phyloP scores from a whole-genome alignment of 2,329 filamentous ascomycete genomes.

The Parascedosporium putredinis region DNA sequence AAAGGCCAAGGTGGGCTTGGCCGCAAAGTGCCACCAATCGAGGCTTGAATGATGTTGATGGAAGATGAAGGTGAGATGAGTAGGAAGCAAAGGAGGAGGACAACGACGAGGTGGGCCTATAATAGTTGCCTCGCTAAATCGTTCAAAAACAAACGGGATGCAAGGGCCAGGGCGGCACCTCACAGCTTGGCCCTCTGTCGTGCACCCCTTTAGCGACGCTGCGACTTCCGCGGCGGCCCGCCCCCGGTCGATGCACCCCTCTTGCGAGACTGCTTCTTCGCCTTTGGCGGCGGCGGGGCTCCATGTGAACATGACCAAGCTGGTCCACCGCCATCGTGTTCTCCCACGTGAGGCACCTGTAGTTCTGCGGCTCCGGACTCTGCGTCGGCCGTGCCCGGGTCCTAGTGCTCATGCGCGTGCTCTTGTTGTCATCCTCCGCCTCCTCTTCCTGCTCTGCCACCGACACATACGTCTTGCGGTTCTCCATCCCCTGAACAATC shows the following conservation, averaged over 20 bases:
- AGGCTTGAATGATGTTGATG: too few relatives aligned
- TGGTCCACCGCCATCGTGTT: conserved; percentile 49
- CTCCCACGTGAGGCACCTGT: conserved; percentile 43
- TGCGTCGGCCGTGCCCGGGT: conserved; percentile 31
- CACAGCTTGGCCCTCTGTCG: too few relatives aligned
- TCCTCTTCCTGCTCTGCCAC: conserved; percentile 28
- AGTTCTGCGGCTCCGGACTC: conserved; percentile 25
- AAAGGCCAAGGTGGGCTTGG: too few relatives aligned
- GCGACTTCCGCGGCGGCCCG: conserved; percentile 16
- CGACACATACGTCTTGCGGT: conserved; percentile 62
- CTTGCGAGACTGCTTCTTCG: conserved; percentile 41
- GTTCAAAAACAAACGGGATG: not conserved
- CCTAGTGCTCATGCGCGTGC: conserved; percentile 34
- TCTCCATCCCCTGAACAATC: conserved; percentile 71
- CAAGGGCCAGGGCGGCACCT: not conserved
- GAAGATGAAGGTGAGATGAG: too few relatives aligned
- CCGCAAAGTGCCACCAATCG: too few relatives aligned
- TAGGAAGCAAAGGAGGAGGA: too few relatives aligned
- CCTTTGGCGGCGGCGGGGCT: conserved; percentile 41
- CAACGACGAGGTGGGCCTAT: too few relatives aligned
- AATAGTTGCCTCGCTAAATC: too few relatives aligned
- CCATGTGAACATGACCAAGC: conserved; percentile 45
- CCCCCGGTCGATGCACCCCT: conserved; percentile 27
- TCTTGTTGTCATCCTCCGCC: conserved; percentile 27
- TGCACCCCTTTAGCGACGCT: conserved; percentile 13